Percentiles rank a stretch among this genome's conserved stretches.
phyloP scores from a whole-genome alignment of 768 basidiomycete genomes.

The Boletus tomentosulus region DNA sequence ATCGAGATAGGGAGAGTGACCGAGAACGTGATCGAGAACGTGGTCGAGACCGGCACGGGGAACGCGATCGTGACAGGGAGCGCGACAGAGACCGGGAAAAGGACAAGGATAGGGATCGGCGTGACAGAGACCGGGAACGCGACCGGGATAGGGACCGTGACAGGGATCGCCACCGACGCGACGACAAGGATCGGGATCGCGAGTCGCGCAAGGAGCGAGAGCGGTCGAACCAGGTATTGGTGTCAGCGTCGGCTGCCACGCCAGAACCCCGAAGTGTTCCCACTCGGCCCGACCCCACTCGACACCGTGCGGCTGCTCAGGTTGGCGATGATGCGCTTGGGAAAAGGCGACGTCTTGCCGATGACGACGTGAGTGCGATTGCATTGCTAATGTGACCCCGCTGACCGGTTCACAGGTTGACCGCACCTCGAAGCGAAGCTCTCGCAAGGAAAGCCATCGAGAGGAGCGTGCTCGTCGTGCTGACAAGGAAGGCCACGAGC shows the following conservation, averaged over 20 bases:
- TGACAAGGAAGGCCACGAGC: conserved; percentile 68
- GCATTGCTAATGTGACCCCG: neutral
- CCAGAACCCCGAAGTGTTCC: conserved; percentile 56
- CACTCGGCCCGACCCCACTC: conserved; percentile 53
- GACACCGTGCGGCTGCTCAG: conserved; percentile 47
- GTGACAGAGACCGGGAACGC: conserved; percentile 43
- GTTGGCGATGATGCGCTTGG: conserved; percentile 63
- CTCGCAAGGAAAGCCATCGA: conserved; percentile 72
- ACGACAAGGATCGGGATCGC: conserved; percentile 63
- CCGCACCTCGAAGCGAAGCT: conserved; percentile 73
- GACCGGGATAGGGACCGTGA: conserved; percentile 45
- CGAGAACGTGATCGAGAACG: conserved; percentile 42
- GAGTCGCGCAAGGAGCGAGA: conserved; percentile 62
- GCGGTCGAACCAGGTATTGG: conserved; percentile 32
- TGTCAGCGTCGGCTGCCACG: conserved; percentile 24
- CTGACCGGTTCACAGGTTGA: conserved; percentile 48
- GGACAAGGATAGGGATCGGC: conserved; percentile 38
- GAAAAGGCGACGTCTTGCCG: conserved; percentile 62
- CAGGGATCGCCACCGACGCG: conserved; percentile 48
- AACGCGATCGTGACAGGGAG: conserved; percentile 45
- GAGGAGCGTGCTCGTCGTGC: conserved; percentile 68
- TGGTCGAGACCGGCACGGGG: conserved; percentile 43
- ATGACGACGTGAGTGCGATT: conserved; percentile 63
- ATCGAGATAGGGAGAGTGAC: conserved; percentile 42
- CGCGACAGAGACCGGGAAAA: conserved; percentile 36